A percentile compares a stretch with the other conserved stretches of the same genome.
Conservation (phyloP, 805 yeast species). For the Candida germanica region DNA sequence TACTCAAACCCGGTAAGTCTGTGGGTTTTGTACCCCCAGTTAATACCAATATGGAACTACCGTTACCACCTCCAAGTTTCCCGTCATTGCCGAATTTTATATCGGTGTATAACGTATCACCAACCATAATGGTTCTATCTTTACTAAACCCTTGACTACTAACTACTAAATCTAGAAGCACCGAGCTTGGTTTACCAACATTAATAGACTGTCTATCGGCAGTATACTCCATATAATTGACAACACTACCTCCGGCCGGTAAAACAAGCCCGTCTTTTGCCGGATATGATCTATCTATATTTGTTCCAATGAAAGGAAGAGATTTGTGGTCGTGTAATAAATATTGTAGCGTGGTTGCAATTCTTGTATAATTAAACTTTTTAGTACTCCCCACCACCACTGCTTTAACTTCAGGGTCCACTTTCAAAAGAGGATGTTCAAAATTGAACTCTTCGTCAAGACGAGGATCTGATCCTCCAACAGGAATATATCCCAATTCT, state of each 20-base stretch:
- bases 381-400: conserved; percentile 41
- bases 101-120: conserved; percentile 42
- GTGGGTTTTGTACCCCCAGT: conserved; percentile 32
- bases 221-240: conserved; percentile 35
- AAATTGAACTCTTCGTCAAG: conserved; percentile 25
- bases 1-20: conserved; percentile 17
- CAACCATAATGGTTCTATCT: conserved; percentile 34
- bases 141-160: conserved; percentile 24
- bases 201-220: conserved; percentile 29
- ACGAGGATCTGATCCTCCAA: conserved; percentile 32
- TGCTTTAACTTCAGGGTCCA: conserved; percentile 38
- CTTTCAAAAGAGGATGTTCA: conserved; percentile 22
- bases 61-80: conserved; percentile 25
- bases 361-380: conserved; percentile 33
- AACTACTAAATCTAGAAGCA: conserved; percentile 29
- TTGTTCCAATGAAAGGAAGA: conserved; percentile 38
- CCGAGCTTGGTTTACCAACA: conserved; percentile 38
- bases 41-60: conserved; percentile 32
- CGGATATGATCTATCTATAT: conserved; percentile 41
- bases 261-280: conserved; percentile 35
- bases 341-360: conserved; percentile 37
- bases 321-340: conserved; percentile 27
- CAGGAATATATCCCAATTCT: conserved; percentile 30
- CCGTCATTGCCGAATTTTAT: conserved; percentile 44
- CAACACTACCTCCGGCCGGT: conserved; percentile 43